phyloP scores from a whole-genome alignment of 371 early-diverging fungal genomes.

The Apophysomyces sp. region DNA sequence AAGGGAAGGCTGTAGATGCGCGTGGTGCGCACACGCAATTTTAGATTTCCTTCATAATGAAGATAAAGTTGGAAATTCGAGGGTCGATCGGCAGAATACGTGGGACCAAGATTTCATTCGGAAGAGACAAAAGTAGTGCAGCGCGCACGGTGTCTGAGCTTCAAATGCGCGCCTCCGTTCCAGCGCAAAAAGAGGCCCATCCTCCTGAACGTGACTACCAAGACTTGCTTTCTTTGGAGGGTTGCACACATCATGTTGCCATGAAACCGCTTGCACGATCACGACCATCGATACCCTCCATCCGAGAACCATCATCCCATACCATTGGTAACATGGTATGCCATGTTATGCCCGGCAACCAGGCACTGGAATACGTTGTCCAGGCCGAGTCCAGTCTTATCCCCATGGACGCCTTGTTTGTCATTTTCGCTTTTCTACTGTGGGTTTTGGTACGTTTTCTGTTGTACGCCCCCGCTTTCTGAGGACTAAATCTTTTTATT shows the following conservation, averaged over 20 bases:
- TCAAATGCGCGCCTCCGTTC: too few relatives aligned
- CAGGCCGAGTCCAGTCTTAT: neutral
- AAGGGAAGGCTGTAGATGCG: too few relatives aligned
- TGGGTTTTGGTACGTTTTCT: conserved; percentile 1
- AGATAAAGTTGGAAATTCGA: too few relatives aligned
- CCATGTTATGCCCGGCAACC: conserved; percentile 18
- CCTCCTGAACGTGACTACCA: too few relatives aligned
- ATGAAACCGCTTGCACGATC: neutral
- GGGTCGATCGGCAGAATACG: too few relatives aligned
- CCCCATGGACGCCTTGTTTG: conserved; percentile 4
- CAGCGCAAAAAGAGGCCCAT: too few relatives aligned
- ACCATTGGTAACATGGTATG: conserved; percentile 12
- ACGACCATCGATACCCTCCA: neutral
- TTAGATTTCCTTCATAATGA: too few relatives aligned
- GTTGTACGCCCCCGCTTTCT: neutral
- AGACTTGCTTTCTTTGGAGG: too few relatives aligned
- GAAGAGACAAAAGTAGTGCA: too few relatives aligned
- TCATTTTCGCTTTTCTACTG: neutral
- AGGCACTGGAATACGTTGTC: conserved; percentile 21
- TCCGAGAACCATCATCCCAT: neutral
- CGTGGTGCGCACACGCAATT: too few relatives aligned
- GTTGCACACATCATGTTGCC: neutral
- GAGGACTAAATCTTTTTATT: neutral
- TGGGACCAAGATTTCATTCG: too few relatives aligned
- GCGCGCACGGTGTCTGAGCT: too few relatives aligned